A percentile compares a stretch with the other conserved stretches of the same genome.
phyloP scores from a whole-genome alignment of 1,284 basidiomycete genomes.

The Ustilago curta region DNA sequence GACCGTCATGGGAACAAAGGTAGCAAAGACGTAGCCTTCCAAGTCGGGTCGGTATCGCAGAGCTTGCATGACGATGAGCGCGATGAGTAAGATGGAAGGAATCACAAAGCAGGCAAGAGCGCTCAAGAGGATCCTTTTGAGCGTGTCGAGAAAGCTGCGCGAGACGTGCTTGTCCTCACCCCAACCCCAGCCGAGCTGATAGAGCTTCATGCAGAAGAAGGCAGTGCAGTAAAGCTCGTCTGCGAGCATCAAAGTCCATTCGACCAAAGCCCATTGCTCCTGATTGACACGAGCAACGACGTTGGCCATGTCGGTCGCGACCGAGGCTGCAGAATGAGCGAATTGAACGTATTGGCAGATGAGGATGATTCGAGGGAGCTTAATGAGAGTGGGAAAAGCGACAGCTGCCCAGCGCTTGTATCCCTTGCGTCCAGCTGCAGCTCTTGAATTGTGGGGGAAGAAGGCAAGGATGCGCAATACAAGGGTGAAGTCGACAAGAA shows the following conservation, averaged over 20 bases:
- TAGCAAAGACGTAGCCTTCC: conserved; percentile 35
- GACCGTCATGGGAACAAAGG: conserved; percentile 15
- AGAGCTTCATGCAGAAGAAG: conserved; percentile 30
- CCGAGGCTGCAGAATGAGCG: conserved; percentile 3
- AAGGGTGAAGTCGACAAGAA: conserved; percentile 31
- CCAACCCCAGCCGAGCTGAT: conserved; percentile 43
- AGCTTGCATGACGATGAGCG: conserved; percentile 35
- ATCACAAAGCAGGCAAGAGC: conserved; percentile 31
- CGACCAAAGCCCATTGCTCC: conserved; percentile 23
- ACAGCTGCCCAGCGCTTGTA: conserved; percentile 25
- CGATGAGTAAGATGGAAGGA: conserved; percentile 27
- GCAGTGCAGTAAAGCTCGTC: conserved; percentile 38
- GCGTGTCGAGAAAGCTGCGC: conserved; percentile 23
- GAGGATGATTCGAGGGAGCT: conserved; percentile 69
- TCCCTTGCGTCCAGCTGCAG: conserved; percentile 12
- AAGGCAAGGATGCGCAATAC: conserved; percentile 33
- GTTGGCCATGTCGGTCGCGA: conserved; percentile 16
- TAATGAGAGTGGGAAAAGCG: conserved; percentile 68
- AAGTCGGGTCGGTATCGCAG: conserved; percentile 18
- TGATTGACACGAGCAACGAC: conserved; percentile 25
- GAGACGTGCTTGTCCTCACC: conserved; percentile 34
- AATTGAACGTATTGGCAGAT: conserved; percentile 30
- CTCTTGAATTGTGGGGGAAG: conserved; percentile 16
- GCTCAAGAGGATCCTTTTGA: conserved; percentile 25
- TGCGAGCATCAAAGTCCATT: conserved; percentile 35